phyloP scores from a whole-genome alignment of 202 grass and related monocot genomes.

The Digitaria exilis region DNA sequence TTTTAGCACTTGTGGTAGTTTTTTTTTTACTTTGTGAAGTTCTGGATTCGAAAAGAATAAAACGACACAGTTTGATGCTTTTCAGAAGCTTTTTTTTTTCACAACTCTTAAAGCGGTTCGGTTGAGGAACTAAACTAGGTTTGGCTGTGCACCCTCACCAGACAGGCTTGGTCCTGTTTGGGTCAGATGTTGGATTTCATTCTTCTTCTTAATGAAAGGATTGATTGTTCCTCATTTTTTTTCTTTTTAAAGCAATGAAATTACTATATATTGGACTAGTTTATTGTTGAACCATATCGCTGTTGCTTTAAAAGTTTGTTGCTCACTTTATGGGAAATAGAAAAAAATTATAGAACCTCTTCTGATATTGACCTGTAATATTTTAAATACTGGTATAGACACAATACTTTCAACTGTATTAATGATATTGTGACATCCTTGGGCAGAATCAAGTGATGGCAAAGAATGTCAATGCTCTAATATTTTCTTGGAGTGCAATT shows the following conservation, averaged over 20 bases:
- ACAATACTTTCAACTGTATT: conserved; percentile 8
- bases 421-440: not conserved
- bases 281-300: not conserved
- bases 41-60: not conserved
- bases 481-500: conserved; percentile 36
- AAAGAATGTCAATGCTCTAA: conserved; percentile 49
- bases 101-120: not conserved
- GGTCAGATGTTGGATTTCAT: not conserved
- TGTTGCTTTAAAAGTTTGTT: not conserved
- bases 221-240: not conserved
- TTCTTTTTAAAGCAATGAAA: not conserved
- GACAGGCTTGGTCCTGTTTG: not conserved
- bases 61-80: not conserved
- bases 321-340: not conserved
- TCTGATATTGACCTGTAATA: not conserved
- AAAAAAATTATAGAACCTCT: not conserved
- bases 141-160: not conserved
- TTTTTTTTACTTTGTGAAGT: not conserved
- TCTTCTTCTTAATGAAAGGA: not conserved
- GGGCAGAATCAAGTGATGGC: conserved; percentile 45
- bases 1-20: not conserved
- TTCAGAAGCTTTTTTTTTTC: not conserved
- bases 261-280: not conserved
- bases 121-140: not conserved
- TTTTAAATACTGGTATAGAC: not conserved